Evolutionary conservation across 345 rosid genomes (phyloP).

Genomic region (Euclidium syriacum): DNA sequence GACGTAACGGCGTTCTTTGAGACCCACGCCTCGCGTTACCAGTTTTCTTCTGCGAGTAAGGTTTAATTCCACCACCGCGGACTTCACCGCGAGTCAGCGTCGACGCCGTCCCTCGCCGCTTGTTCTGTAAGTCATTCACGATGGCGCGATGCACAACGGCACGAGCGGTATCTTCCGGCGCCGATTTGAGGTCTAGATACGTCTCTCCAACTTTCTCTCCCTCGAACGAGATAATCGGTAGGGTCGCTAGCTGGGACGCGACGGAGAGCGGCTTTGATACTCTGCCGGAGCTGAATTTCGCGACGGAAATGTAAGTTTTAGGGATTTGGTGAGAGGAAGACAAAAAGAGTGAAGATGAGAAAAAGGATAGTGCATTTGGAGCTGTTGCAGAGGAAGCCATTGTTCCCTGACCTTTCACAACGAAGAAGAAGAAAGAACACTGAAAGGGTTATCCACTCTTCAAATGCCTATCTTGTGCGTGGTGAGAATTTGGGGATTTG

Average conservation of each 20-base stretch:
- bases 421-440: constrained; percentile 14
- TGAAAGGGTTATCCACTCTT: constrained; percentile 33
- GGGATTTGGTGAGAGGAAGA: constrained; percentile 33
- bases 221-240: constrained; percentile 66
- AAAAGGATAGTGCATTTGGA: constrained; percentile 48
- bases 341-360: constrained; percentile 44
- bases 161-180: constrained; percentile 77
- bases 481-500: neutral
- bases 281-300: constrained; percentile 21
- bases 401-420: constrained; percentile 5
- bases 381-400: constrained; percentile 45
- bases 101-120: constrained; percentile 92
- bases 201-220: constrained; percentile 89
- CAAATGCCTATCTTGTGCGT: constrained; percentile 16
- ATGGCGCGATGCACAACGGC: constrained; percentile 85
- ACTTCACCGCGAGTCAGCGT: constrained; percentile 88
- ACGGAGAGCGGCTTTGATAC: constrained; percentile 36
- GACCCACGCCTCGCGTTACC: constrained; percentile 86
- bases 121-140: constrained; percentile 74
- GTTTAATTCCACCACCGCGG: constrained; percentile 86
- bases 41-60: constrained; percentile 82
- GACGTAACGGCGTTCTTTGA: constrained; percentile 66
- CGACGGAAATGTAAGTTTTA: constrained; percentile 15
- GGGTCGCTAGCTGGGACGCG: constrained; percentile 51
- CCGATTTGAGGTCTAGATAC: constrained; percentile 68